phyloP scores from a whole-genome alignment of 208 protist species.

The Trypanosoma rangeli region DNA sequence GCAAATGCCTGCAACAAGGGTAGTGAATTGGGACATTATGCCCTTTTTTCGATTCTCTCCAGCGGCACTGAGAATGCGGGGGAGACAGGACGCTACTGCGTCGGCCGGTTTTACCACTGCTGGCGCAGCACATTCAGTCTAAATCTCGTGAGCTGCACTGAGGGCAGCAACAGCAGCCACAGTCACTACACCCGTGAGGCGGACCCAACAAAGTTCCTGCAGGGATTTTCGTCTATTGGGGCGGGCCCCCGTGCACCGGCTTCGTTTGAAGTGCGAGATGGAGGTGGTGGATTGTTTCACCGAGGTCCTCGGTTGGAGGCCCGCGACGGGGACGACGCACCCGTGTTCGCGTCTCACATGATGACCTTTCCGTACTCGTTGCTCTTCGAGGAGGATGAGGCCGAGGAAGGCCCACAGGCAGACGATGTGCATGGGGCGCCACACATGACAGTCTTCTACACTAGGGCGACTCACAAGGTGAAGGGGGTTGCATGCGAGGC shows the following conservation, averaged over 20 bases:
- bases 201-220: slow-evolving; percentile 21
- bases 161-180: background rate
- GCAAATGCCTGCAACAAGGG: slow-evolving; percentile 6
- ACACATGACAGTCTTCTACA: slow-evolving; percentile 26
- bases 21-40: slow-evolving; percentile 8
- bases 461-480: slow-evolving; percentile 5
- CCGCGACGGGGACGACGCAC: background rate
- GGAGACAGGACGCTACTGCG: slow-evolving; percentile 16
- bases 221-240: slow-evolving; percentile 17
- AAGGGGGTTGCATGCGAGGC: slow-evolving; percentile 11
- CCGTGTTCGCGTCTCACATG: slow-evolving; percentile 14
- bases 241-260: slow-evolving; percentile 13
- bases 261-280: slow-evolving; percentile 9
- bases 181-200: background rate
- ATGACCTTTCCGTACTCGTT: slow-evolving; percentile 19
- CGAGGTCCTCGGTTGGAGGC: slow-evolving; percentile 2
- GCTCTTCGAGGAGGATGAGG: slow-evolving; percentile 12
- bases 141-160: background rate
- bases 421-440: background rate
- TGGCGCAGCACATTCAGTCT: slow-evolving; percentile 10
- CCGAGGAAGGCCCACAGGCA: background rate
- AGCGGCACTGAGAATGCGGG: background rate
- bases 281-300: slow-evolving; percentile 6
- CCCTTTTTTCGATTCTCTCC: slow-evolving; percentile 23
- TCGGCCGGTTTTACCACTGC: slow-evolving; percentile 30